Evolutionary conservation across 2,329 filamentous ascomycete genomes (phyloP).

Genomic region (Hypoxylon sp.): DNA sequence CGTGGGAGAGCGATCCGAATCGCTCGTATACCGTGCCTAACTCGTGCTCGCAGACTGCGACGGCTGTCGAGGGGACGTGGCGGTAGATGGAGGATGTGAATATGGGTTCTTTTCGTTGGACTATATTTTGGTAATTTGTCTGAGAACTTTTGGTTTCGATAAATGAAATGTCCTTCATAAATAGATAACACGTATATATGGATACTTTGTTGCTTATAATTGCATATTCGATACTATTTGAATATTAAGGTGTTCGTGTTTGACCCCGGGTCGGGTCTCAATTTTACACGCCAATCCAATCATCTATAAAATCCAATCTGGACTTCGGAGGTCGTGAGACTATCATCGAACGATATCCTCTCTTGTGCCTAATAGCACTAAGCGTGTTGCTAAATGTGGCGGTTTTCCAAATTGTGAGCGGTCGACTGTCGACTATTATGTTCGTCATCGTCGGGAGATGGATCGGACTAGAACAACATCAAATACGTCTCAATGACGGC

Average conservation of each 20-base stretch:
- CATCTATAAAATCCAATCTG: slow-evolving; percentile 1
- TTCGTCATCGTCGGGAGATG: slow-evolving; percentile 29
- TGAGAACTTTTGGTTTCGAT: background rate
- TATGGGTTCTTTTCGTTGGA: slow-evolving; percentile 6
- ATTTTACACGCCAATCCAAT: slow-evolving; percentile 12
- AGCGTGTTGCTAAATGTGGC: background rate
- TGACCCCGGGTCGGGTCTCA: background rate
- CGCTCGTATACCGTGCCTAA: slow-evolving; percentile 55
- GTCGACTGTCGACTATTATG: slow-evolving; percentile 7
- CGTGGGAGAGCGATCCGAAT: slow-evolving; percentile 71
- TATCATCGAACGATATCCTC: slow-evolving; percentile 20
- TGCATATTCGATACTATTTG: slow-evolving; percentile 9
- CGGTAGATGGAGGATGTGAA: slow-evolving; percentile 35
- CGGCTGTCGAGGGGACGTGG: slow-evolving; percentile 49
- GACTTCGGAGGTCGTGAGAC: slow-evolving; percentile 4
- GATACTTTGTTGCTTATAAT: slow-evolving; percentile 1
- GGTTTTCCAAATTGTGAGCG: slow-evolving; percentile 7
- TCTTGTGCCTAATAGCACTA: background rate
- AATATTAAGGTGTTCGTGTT: background rate
- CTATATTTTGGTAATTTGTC: background rate
- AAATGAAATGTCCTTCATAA: slow-evolving; percentile 3
- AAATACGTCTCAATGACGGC: slow-evolving; percentile 39
- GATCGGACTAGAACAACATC: slow-evolving; percentile 20
- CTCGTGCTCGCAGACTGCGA: slow-evolving; percentile 44
- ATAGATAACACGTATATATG: slow-evolving; percentile 5